Base-by-base conservation (phyloP, 148 eudicot genomes). In the Euryodendron excelsum region DNA sequence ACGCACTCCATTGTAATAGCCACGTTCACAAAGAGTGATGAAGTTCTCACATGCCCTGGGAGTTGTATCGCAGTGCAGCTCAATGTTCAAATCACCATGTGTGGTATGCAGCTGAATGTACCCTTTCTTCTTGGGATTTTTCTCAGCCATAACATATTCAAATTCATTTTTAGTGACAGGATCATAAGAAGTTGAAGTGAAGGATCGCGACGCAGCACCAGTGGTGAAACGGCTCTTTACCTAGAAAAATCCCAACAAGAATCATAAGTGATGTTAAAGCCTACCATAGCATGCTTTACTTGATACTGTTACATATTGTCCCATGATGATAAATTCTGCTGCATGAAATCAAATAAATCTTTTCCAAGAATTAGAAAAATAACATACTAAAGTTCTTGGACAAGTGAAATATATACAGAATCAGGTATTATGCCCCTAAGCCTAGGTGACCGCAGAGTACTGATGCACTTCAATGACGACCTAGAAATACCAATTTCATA, bases 171-270 rank as follows among this genome's bases (percentile, higher is more conserved):
- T 79, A 9, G 99, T 95, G 69, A 91, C 91, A 74, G 99, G 99
- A 78, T 91, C 98, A 88, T 78, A 95, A 62, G 99, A 80, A 64
- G 99, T 95, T 36, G 98, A 95, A 39, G 99, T 95, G 86, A 95
- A 95, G 78, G 99, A 95, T 68, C 99, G 85, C 45, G 99, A 95
- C 72, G 98, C 94, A 83, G 99, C 99, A 84, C 99, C 99, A 79
- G 93, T 90, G 33, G 99, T 95, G 85, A 61, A 95, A 76, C 88
- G 92, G 77, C 99, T 95, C 87, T 91, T 95, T 61, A 95, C 99
- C 99, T 95, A 79, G 61, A 76, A 72, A 27, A 65, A 34, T n/a
- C 52, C 30, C 15, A 52, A 76, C 5, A 63, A 48, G 30, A 74
- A 45, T 31, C 64, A 47, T 31, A 53, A n/a, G 28, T 78, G 63